Conservation (phyloP, 169 alveolate species). For the Eimeria necatrix region DNA sequence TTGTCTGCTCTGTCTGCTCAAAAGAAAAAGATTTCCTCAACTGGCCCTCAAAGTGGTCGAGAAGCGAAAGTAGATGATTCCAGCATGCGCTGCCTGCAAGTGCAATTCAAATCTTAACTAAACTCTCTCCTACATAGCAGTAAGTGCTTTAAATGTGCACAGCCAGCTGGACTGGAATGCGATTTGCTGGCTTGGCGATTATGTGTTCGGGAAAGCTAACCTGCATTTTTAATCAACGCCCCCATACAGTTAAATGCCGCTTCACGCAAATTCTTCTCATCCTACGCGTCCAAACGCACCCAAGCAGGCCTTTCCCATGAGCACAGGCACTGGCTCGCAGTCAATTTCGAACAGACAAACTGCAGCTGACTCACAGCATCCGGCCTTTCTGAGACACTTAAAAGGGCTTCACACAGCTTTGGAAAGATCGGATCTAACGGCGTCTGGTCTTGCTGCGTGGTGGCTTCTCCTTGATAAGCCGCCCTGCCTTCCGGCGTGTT, state of each 20-base stretch:
- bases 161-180: not conserved
- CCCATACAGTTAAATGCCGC: constrained; percentile 81
- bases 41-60: constrained; percentile 76
- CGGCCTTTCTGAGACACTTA: constrained; percentile 78
- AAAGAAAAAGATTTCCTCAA: constrained; percentile 73
- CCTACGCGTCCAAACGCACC: constrained; percentile 16
- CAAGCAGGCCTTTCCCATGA: not conserved
- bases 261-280: constrained; percentile 80
- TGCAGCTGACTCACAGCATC: constrained; percentile 75
- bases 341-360: not conserved
- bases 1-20: constrained; percentile 76
- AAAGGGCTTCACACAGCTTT: constrained; percentile 78
- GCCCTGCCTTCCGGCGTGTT: constrained; percentile 67
- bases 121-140: constrained; percentile 1
- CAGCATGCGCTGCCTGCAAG: constrained; percentile 75
- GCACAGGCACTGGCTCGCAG: not conserved
- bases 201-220: constrained; percentile 16
- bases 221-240: constrained; percentile 77
- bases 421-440: constrained; percentile 79
- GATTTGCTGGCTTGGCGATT: not conserved
- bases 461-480: constrained; percentile 18
- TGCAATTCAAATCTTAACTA: not conserved
- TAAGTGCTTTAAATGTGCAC: not conserved
- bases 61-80: constrained; percentile 64
- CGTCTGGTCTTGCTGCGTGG: constrained; percentile 34